Evolutionary conservation across 1,284 basidiomycete species (phyloP).

Genomic region (Pseudozyma pruni): DNA sequence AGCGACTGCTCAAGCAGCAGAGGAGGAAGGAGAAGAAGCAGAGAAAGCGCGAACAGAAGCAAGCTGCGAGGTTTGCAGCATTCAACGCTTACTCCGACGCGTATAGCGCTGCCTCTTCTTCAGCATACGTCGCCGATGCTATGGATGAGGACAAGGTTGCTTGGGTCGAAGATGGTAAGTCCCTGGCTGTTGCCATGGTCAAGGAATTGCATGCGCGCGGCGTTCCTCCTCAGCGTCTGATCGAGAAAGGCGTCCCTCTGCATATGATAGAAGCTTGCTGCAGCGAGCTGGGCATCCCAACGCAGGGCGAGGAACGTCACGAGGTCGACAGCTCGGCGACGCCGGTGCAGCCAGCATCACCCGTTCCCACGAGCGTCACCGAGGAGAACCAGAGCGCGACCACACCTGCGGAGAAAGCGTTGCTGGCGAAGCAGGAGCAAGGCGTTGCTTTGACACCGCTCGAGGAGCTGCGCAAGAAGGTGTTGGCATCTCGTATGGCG

Average conservation of each 20-base stretch:
- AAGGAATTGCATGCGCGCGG: slow-evolving; percentile 22
- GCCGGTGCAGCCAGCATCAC: not conserved
- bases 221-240: slow-evolving; percentile 22
- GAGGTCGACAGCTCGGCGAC: not conserved
- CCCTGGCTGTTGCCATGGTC: slow-evolving; percentile 23
- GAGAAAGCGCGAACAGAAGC: slow-evolving; percentile 18
- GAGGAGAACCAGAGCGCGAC: not conserved
- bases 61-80: slow-evolving; percentile 15
- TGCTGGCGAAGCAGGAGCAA: slow-evolving; percentile 22
- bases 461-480: slow-evolving; percentile 35
- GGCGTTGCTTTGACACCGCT: slow-evolving; percentile 25
- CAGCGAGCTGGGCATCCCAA: slow-evolving; percentile 16
- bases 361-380: not conserved
- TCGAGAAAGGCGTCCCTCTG: slow-evolving; percentile 18
- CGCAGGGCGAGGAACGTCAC: not conserved
- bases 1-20: slow-evolving; percentile 24
- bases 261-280: slow-evolving; percentile 30
- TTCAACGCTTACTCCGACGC: not conserved
- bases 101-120: not conserved
- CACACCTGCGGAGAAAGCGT: slow-evolving; percentile 26
- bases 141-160: not conserved
- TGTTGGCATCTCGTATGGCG: slow-evolving; percentile 27
- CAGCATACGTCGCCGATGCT: not conserved
- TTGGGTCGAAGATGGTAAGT: slow-evolving; percentile 30
- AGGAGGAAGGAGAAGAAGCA: slow-evolving; percentile 30